Evolutionary conservation across 1,284 basidiomycete genomes (phyloP).

Genomic region (Chalciporus sp.): DNA sequence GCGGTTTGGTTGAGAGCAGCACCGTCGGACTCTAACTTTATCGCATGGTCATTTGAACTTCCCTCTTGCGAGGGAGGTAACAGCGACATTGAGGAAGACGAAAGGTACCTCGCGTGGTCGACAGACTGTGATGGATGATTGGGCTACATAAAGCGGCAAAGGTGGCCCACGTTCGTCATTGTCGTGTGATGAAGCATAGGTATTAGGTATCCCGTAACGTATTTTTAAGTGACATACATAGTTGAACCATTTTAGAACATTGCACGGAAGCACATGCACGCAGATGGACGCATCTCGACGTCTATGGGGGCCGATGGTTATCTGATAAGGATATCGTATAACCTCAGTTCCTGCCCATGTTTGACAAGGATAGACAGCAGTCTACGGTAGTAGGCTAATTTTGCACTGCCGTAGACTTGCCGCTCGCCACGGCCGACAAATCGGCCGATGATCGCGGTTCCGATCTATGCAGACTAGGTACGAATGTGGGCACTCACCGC

Average conservation of each 20-base stretch:
- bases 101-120: background rate
- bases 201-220: background rate
- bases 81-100: constrained; percentile 17
- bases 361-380: no score
- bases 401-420: no score
- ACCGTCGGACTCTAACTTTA: constrained; percentile 11
- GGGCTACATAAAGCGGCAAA: constrained; percentile 5
- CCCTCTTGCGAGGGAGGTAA: constrained; percentile 3
- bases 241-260: background rate
- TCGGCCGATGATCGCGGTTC: no score
- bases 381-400: no score
- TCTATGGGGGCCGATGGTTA: no score
- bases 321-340: no score
- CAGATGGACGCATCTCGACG: no score
- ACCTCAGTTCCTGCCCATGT: no score
- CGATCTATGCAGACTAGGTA: no score
- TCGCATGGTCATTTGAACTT: constrained; percentile 12
- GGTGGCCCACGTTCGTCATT: constrained; percentile 22
- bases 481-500: no score
- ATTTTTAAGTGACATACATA: background rate
- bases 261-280: no score
- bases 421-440: no score
- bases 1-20: background rate
- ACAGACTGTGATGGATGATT: background rate
- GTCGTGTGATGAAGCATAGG: constrained; percentile 1